Evolutionary conservation across 768 basidiomycete genomes (phyloP), one percentile per base, ranked within the genome.

Genomic region (Boletellus ananas): DNA sequence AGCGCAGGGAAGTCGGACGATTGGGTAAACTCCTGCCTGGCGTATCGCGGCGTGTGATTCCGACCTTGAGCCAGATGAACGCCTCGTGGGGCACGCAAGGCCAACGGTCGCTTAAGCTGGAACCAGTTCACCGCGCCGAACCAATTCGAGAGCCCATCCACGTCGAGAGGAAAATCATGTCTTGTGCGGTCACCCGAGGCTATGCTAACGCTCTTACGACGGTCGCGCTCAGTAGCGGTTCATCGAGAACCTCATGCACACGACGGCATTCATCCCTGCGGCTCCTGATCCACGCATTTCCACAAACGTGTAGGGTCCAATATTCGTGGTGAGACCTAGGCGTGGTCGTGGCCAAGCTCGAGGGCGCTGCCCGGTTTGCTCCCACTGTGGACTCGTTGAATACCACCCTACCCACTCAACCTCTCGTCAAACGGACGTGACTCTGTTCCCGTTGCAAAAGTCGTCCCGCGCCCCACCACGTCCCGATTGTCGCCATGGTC

Each of bases 61-160:
- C 23, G 23, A 5, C 23, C 31, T 21, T 43, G 39, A 13, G 17
- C 42, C 29, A 35, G 20, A 56, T 47, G 21, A 52, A 42, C 8
- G 45, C 62, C 61, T 63, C 61, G 43, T 62, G 61, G 47, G 1
- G 27, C 11, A 43, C 56, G 59, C 59, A 20, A 58, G 62, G 61
- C 17, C 21, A 6, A 16, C 31, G 18, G 23, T 23, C 35, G 36
- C 38, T 41, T 23, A 33, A n/a, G 27, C 9, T 41, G 3, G 6
- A 29, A 7, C 29, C 29, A 27, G 39, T 34, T 41, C 36, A 35
- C 43, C 17, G 18, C 18, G 14, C 45, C 34, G 27, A 36, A 18
- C 21, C 36, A 47, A 25, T 37, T 29, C 23, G 7, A 25, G 23
- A 25, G 23, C 23, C 23, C 7, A 9, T 29, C 29, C 29, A 29